Evolutionary conservation across 441 rosid genomes (phyloP).

Genomic region (Croton laevigatus): DNA sequence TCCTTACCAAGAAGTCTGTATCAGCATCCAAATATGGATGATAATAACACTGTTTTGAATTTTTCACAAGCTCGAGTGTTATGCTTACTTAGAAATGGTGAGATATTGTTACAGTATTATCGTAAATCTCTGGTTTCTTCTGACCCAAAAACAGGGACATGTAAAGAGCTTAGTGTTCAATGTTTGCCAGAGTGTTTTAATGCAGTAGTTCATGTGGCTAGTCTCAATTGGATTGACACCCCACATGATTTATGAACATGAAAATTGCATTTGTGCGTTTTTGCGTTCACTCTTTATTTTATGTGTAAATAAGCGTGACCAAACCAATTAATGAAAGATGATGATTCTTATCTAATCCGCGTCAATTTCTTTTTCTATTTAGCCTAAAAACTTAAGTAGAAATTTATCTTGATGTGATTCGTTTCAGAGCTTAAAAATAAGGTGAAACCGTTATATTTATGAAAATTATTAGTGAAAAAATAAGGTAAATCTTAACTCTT

Average conservation of each 20-base stretch:
- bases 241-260: not conserved
- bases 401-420: too few relatives aligned
- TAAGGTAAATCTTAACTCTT: too few relatives aligned
- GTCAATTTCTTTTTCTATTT: too few relatives aligned
- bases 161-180: slow-evolving; percentile 7
- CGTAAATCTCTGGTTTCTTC: not conserved
- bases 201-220: slow-evolving; percentile 21
- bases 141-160: slow-evolving; percentile 3
- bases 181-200: slow-evolving; percentile 26
- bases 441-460: too few relatives aligned
- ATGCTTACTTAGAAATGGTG: not conserved
- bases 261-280: not conserved
- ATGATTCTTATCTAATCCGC: too few relatives aligned
- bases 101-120: not conserved
- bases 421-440: too few relatives aligned
- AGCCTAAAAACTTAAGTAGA: too few relatives aligned
- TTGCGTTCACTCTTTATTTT: too few relatives aligned
- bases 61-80: not conserved
- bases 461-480: too few relatives aligned
- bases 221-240: slow-evolving; percentile 21
- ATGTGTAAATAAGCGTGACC: too few relatives aligned
- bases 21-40: not conserved
- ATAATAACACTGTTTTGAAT: not conserved
- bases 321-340: too few relatives aligned
- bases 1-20: slow-evolving; percentile 16